Percentiles rank a stretch among this genome's conserved stretches.
phyloP scores from a whole-genome alignment of 257 asterid genomes.

The Nicotiana tabacum region DNA sequence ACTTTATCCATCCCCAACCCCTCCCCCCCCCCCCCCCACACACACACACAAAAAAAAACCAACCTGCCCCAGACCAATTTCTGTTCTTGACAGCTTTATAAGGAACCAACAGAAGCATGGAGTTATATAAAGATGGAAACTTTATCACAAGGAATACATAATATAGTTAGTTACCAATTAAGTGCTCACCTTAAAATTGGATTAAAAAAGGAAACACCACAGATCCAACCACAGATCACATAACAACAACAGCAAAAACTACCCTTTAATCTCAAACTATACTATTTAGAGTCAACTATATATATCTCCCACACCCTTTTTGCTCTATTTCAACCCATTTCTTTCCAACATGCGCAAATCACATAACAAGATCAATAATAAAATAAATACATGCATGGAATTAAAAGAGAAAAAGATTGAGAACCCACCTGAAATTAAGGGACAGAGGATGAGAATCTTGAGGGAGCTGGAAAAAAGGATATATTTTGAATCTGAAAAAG shows the following conservation, averaged over 20 bases:
- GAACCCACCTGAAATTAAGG: background rate
- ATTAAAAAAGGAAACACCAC: background rate
- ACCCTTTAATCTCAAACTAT: background rate
- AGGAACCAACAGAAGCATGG: background rate
- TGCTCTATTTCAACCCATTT: too few species aligned
- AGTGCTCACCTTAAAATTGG: background rate
- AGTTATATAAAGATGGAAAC: background rate
- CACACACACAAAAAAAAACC: too few species aligned
- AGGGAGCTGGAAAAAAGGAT: background rate
- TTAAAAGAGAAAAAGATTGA: background rate
- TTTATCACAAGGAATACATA: background rate
- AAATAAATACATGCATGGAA: background rate
- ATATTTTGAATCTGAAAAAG: background rate
- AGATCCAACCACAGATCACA: background rate
- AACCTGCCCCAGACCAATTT: background rate
- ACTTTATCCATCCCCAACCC: background rate
- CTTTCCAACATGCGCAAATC: background rate
- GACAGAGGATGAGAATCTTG: background rate
- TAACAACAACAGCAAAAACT: background rate
- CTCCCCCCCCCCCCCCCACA: background rate
- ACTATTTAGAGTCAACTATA: background rate
- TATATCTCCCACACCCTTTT: too few species aligned
- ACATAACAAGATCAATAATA: background rate
- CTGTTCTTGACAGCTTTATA: background rate
- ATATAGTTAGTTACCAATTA: background rate